Evolutionary conservation across 2,329 filamentous ascomycete species (phyloP), one percentile per base, ranked within the genome.

Genomic region (Claviceps sp.): DNA sequence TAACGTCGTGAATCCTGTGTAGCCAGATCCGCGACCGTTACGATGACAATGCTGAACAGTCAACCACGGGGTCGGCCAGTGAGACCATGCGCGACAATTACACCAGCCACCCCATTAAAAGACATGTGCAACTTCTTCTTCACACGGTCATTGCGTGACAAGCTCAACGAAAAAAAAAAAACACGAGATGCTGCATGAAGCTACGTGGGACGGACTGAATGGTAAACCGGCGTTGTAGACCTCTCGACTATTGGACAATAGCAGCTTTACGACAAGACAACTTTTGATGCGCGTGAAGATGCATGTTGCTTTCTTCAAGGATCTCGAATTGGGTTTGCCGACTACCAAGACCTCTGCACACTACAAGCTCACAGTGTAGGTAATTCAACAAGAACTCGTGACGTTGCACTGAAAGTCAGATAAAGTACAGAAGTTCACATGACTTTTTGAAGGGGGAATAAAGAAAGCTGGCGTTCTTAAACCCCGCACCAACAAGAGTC

Each of bases 181-280:
- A 48, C 47, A 48, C 47, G 47, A 48, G 47, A 41, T 48, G 37
- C 9, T 41, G 47, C 47, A 48, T 48, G 47, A 30, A 24, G 37
- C 22, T 41, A 48, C 37, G 22, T 48, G 14, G n/a, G 37, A 48
- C 47, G 47, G n/a, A 41, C 37, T 18, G 14, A 47, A 22, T 20
- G 30, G 34, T 14, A 47, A 22, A 34, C 7, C 9, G 11, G 16
- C 24, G 14, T 34, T 20, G 4, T n/a, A n/a, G 14, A 9, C 44
- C 9, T n/a, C 34, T 11, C 8, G 8, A 8, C 16, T 16, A 46
- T 46, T 34, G 43, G 43, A 46, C 43, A 22, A 46, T n/a, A 22
- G 42, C 42, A 18, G 8, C 7, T 44, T 26, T 24, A 16, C 42
- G 42, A 24, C 42, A 24, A 44, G 22, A 43, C 41, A 7, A 20